These are phyloP conservation scores for Puccinia polysora DNA, from an alignment of 1,284 basidiomycete species.

Conservation along the genomic window DNA sequence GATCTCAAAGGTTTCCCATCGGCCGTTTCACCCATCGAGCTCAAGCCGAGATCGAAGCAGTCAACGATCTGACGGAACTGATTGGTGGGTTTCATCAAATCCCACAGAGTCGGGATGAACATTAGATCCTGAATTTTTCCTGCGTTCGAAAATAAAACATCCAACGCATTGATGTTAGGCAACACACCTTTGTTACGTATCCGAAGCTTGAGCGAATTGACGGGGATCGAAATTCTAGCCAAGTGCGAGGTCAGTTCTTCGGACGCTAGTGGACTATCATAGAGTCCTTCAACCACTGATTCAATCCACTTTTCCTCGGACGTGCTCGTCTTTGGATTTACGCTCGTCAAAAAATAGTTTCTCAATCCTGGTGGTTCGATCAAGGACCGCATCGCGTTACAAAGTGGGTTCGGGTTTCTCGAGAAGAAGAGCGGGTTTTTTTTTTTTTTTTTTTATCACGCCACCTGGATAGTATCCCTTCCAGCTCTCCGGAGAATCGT, in stretches of 20 bases:
- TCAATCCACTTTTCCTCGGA: background rate
- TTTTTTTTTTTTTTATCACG: too few species aligned
- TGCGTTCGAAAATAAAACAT: too few species aligned
- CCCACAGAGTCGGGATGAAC: background rate
- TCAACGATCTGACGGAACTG: background rate
- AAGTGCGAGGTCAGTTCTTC: constrained; percentile 44
- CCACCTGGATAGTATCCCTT: background rate
- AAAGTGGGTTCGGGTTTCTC: constrained; percentile 61
- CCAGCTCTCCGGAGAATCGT: too few species aligned
- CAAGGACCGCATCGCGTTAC: constrained; percentile 90
- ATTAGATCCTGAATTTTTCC: background rate
- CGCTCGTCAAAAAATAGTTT: constrained; percentile 59
- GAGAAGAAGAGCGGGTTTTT: too few species aligned
- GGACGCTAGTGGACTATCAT: background rate
- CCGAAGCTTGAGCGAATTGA: constrained; percentile 77
- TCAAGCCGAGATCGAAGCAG: background rate
- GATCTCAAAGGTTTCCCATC: too few species aligned
- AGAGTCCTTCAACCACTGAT: constrained; percentile 62
- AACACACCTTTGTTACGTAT: constrained; percentile 92
- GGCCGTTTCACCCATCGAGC: background rate
- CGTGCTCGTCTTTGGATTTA: background rate
- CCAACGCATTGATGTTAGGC: too few species aligned
- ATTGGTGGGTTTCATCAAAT: background rate
- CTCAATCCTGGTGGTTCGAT: constrained; percentile 95
- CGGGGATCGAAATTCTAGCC: constrained; percentile 83